These are phyloP conservation scores for Paracorniculantispora psalliotae DNA, from an alignment of 2,329 filamentous ascomycete genomes.

Conservation along the genomic window DNA sequence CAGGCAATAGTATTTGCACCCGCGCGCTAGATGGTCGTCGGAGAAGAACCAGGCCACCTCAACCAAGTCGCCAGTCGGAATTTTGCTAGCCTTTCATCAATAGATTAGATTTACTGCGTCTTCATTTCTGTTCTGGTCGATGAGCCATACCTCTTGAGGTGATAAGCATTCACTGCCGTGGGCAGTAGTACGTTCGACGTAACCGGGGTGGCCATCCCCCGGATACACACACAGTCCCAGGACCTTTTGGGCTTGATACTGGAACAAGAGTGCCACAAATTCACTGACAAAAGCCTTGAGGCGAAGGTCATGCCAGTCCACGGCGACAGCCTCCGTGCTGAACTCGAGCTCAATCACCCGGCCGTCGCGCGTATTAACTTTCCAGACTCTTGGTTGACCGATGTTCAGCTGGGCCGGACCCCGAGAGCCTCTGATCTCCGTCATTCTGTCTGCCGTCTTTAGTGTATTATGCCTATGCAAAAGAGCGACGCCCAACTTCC, in stretches of 20 bases:
- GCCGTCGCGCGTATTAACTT: conserved; percentile 1
- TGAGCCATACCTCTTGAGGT: not conserved
- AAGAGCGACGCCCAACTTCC: not conserved
- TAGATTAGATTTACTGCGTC: no score
- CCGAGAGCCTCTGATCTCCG: not conserved
- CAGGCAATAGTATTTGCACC: conserved; percentile 3
- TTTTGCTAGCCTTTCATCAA: conserved; percentile 1
- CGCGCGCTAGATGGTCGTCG: conserved; percentile 1
- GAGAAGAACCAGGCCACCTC: conserved; percentile 9
- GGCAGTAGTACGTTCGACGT: not conserved
- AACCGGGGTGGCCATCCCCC: conserved; percentile 6
- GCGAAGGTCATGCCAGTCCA: not conserved
- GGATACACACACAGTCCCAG: conserved; percentile 4
- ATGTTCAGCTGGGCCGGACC: not conserved
- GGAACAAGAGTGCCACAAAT: not conserved
- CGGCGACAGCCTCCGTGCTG: not conserved
- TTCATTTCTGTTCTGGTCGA: not conserved
- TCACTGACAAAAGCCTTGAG: conserved; percentile 6
- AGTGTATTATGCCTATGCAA: conserved; percentile 7
- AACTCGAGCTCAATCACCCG: conserved; percentile 11
- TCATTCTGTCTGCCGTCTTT: conserved; percentile 6
- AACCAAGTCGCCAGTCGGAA: not conserved
- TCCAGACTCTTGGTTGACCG: conserved; percentile 3
- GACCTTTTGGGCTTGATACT: not conserved
- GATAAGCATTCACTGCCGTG: not conserved